Evolutionary conservation across 495 filamentous ascomycete genomes (phyloP).

Genomic region (Podospora bellae-mahoneyi): DNA sequence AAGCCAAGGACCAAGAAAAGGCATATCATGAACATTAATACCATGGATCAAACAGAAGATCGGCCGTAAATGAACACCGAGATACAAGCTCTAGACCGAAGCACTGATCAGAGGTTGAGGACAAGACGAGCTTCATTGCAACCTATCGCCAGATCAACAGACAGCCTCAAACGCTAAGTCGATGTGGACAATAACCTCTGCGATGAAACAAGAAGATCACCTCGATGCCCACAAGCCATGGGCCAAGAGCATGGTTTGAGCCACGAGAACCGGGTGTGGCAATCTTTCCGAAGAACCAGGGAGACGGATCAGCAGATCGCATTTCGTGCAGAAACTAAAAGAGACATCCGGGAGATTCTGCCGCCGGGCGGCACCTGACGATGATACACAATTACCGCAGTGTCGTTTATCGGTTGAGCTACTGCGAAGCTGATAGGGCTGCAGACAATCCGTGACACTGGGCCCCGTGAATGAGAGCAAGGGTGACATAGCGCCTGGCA

Average conservation of each 20-base stretch:
- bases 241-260: slow-evolving; percentile 7
- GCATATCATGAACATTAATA: background rate
- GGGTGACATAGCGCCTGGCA: background rate
- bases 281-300: slow-evolving; percentile 1
- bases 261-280: background rate
- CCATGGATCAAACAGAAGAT: background rate
- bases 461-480: slow-evolving; percentile 15
- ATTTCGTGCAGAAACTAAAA: slow-evolving; percentile 16
- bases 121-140: background rate
- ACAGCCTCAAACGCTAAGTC: background rate
- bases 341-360: background rate
- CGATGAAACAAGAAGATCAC: background rate
- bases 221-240: background rate
- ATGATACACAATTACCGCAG: background rate
- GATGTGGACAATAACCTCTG: background rate
- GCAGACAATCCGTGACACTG: slow-evolving; percentile 23
- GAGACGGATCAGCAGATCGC: slow-evolving; percentile 13
- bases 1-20: background rate
- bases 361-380: background rate
- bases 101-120: background rate
- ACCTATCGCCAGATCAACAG: background rate
- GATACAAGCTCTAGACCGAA: background rate
- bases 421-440: slow-evolving; percentile 28
- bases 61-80: background rate
- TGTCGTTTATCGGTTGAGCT: slow-evolving; percentile 4